These are phyloP conservation scores for Colletotrichum sp. DNA, from an alignment of 2,329 filamentous ascomycete genomes.

Conservation along the genomic window DNA sequence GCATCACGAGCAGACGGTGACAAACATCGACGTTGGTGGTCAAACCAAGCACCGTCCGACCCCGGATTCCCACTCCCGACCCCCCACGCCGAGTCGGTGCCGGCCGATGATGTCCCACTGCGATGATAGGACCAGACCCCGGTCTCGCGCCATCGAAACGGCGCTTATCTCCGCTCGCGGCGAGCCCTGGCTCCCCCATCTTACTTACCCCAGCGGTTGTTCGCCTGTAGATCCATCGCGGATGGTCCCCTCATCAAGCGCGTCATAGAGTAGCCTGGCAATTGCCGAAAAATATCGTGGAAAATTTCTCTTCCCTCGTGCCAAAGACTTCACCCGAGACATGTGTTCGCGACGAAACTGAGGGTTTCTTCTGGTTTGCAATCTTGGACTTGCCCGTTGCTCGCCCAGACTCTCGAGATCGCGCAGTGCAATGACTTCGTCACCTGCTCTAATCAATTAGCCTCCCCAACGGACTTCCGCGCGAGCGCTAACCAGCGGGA, in stretches of 20 bases:
- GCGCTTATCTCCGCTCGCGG: not conserved
- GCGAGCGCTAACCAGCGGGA: not conserved
- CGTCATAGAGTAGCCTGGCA: not conserved
- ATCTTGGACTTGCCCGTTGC: not conserved
- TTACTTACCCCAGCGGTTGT: not conserved
- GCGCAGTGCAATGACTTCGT: constrained; percentile 4
- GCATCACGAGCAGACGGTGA: not conserved
- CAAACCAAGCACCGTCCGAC: not conserved
- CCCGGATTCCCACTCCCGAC: not conserved
- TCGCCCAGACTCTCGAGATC: not conserved
- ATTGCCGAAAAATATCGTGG: not conserved
- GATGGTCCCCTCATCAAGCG: not conserved
- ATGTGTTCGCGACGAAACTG: not conserved
- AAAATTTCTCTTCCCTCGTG: not conserved
- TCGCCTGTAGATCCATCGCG: not conserved
- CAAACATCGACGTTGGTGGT: not conserved
- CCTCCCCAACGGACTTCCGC: constrained; percentile 5
- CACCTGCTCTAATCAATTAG: not conserved
- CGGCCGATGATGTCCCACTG: not conserved
- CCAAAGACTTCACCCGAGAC: not conserved
- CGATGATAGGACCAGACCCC: constrained; percentile 10
- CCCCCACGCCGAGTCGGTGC: constrained; percentile 13
- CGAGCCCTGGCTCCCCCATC: not conserved
- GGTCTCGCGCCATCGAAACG: not conserved
- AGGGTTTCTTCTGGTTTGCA: not conserved